Evolutionary conservation across 768 basidiomycete genomes (phyloP).

Genomic region (Amylocystis lapponica): DNA sequence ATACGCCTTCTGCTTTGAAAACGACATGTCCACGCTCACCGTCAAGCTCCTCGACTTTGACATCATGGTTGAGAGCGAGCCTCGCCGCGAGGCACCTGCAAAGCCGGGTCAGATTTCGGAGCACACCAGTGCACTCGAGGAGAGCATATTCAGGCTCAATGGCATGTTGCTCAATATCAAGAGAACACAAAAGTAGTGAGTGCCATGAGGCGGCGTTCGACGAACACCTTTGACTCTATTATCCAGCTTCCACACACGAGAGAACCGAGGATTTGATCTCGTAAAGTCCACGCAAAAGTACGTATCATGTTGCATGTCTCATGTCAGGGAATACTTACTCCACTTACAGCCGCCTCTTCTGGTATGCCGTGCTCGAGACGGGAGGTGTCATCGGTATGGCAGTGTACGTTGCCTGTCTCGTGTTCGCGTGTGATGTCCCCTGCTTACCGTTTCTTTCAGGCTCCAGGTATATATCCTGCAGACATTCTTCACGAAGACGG

Average conservation of each 20-base stretch:
- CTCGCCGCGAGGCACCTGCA: slow-evolving; percentile 81
- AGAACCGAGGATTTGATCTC: slow-evolving; percentile 89
- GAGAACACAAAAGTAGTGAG: slow-evolving; percentile 90
- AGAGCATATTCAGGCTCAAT: slow-evolving; percentile 89
- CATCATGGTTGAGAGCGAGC: slow-evolving; percentile 99
- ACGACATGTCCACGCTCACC: slow-evolving; percentile 91
- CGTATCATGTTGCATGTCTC: slow-evolving; percentile 1
- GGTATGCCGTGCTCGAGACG: slow-evolving; percentile 86
- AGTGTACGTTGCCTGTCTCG: slow-evolving; percentile 48
- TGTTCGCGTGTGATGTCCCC: slow-evolving; percentile 12
- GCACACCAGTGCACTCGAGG: slow-evolving; percentile 90
- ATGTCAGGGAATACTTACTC: slow-evolving; percentile 1
- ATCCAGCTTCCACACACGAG: slow-evolving; percentile 85
- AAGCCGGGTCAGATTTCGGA: slow-evolving; percentile 86
- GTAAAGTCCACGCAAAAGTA: slow-evolving; percentile 90
- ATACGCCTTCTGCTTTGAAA: slow-evolving; percentile 96
- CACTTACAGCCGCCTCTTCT: slow-evolving; percentile 74
- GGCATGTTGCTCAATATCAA: slow-evolving; percentile 86
- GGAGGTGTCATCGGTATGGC: slow-evolving; percentile 81
- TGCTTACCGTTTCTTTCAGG: slow-evolving; percentile 31
- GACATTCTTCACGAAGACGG: slow-evolving; percentile 95
- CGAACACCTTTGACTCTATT: neutral
- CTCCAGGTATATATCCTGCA: slow-evolving; percentile 89
- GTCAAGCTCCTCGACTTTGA: slow-evolving; percentile 94
- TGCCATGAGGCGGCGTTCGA: no score